Percentiles rank a stretch among this genome's conserved stretches.
Conservation (phyloP, 257 asterid species). For the Penstemon newberryi region DNA sequence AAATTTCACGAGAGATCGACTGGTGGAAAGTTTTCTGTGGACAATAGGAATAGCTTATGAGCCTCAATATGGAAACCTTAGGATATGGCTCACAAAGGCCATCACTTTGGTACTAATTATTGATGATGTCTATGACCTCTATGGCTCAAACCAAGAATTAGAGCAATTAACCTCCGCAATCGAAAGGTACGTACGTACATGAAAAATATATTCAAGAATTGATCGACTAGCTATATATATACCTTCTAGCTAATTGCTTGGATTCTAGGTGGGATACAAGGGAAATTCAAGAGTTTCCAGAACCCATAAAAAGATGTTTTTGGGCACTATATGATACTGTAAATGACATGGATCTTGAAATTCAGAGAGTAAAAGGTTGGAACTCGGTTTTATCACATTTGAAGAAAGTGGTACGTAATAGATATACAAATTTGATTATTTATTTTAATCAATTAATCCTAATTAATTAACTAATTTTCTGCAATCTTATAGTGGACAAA, state of each 20-base stretch:
- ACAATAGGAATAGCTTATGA: conserved; percentile 57
- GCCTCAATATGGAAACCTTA: conserved; percentile 41
- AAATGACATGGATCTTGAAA: conserved; percentile 42
- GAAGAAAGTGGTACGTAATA: conserved; percentile 41
- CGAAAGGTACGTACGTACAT: conserved; percentile 27
- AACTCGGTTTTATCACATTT: conserved; percentile 42
- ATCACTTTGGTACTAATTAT: conserved; percentile 39
- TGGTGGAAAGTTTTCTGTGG: conserved; percentile 54
- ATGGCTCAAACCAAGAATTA: conserved; percentile 48
- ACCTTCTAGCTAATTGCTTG: background rate
- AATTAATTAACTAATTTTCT: no score
- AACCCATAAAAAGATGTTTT: conserved; percentile 47
- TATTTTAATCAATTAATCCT: no score
- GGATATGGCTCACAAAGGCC: conserved; percentile 60
- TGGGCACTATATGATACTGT: conserved; percentile 40
- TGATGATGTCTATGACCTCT: conserved; percentile 67
- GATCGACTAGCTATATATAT: no score
- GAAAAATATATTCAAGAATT: no score
- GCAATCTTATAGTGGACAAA: conserved; percentile 46
- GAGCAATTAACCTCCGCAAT: conserved; percentile 50
- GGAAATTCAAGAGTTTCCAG: conserved; percentile 47
- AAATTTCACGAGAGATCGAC: conserved; percentile 52
- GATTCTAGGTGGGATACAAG: conserved; percentile 52
- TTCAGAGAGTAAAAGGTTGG: conserved; percentile 46
- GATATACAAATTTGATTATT: no score